phyloP scores from a whole-genome alignment of 305 asterid species.

The Petunia hybrid region DNA sequence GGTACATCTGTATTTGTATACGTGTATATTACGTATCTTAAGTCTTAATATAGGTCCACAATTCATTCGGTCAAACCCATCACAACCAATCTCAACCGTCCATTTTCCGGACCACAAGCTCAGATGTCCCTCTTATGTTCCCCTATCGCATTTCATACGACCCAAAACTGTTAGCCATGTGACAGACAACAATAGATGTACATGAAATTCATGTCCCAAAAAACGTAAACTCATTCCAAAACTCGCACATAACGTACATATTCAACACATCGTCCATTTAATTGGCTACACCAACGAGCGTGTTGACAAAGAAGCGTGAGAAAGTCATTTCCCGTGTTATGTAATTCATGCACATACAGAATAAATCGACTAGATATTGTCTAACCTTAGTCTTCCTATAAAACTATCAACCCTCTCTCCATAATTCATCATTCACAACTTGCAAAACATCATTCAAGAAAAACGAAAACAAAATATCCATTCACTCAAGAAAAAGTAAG shows the following conservation, averaged over 20 bases:
- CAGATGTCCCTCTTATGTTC: constrained; percentile 52
- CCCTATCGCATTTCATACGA: constrained; percentile 35
- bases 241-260: constrained; percentile 30
- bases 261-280: neutral
- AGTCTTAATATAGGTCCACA: too few species aligned
- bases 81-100: constrained; percentile 36
- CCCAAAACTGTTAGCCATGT: constrained; percentile 40
- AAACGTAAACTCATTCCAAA: constrained; percentile 17
- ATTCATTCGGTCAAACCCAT: neutral
- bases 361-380: constrained; percentile 42
- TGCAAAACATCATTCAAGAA: neutral
- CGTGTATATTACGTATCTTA: neutral
- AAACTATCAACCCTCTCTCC: constrained; percentile 31
- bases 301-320: constrained; percentile 35
- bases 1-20: neutral
- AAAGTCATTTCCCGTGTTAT: constrained; percentile 34
- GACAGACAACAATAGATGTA: constrained; percentile 45
- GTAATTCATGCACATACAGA: constrained; percentile 55
- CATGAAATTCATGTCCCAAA: constrained; percentile 47
- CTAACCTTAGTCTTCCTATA: constrained; percentile 47
- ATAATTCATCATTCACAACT: constrained; percentile 35
- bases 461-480: too few species aligned
- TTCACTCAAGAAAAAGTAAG: too few species aligned
- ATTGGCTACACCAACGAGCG: constrained; percentile 37
- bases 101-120: constrained; percentile 37